Base-by-base conservation (phyloP, 1,284 basidiomycete species). In the Marasmius oreades region DNA sequence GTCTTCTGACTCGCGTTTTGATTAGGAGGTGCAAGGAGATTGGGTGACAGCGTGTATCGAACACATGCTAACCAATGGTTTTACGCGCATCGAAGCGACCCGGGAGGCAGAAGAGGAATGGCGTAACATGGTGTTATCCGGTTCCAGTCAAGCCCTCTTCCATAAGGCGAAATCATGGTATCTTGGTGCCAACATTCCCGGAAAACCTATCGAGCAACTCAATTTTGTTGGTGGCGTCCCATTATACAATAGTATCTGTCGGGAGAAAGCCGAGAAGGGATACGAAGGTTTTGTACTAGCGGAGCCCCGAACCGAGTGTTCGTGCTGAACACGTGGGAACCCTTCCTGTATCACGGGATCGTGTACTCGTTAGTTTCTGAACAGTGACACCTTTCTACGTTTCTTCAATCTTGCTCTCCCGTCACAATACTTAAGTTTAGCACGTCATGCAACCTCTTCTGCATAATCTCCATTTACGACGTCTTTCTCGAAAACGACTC, bases 21-120 rank as follows among this genome's bases (percentile, higher is more conserved):
- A n/a, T 43, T 26, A 66, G 65, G 65, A 67, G 57, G 36, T 62
- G 11, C 63, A 67, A 59, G 57, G 61, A 10, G 61, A 63, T 34
- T 67, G 66, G 65, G 59, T 66, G n/a, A 53, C 54, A 16, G 24
- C 59, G 12, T 66, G 63, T 45, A 44, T 67, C 37, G 11, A 34
- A 8, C 50, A 65, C 54, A 59, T 67, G 52, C 54, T 55, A 3
- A 12, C 55, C 36, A 51, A 61, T 8, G 52, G 57, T 1, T 37
- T 59, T 16, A 62, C 64, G 0, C 60, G 64, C 24, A 64, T 64
- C 20, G 60, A 64, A 12, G 45, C 66, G 0, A 62, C 52, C 2
- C 52, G 42, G 26, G 63, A 55, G 16, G 65, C 63, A 2, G 65
- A 66, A 45, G 47, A 57, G 18, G 61, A 36, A 0, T 67, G 61